A percentile compares a stretch with the other conserved stretches of the same genome.
phyloP scores from a whole-genome alignment of 2,329 filamentous ascomycete genomes.

The Fusarium brachygibbosum region DNA sequence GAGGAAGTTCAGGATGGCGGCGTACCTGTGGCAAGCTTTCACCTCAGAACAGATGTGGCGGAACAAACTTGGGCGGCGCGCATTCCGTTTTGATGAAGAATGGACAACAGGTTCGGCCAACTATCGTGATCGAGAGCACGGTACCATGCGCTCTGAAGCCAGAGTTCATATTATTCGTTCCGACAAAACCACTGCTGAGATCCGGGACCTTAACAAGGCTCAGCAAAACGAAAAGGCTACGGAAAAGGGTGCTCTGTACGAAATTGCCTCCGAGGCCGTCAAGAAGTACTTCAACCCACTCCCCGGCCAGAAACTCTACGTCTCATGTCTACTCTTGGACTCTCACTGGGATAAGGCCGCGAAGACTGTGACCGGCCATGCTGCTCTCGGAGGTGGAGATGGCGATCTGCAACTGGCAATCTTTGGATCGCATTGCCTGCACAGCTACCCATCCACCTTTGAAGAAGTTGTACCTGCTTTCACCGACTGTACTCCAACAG shows the following conservation, averaged over 20 bases:
- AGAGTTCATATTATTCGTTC: slow-evolving; percentile 88
- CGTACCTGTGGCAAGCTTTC: slow-evolving; percentile 97
- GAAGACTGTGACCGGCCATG: slow-evolving; percentile 82
- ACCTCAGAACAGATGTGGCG: slow-evolving; percentile 97
- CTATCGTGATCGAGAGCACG: slow-evolving; percentile 76
- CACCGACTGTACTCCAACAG: slow-evolving; percentile 89
- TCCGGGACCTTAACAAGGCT: slow-evolving; percentile 81
- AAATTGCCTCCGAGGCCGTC: slow-evolving; percentile 82
- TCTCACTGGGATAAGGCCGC: slow-evolving; percentile 84
- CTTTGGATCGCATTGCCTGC: slow-evolving; percentile 91
- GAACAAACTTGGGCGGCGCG: slow-evolving; percentile 85
- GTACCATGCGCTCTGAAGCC: slow-evolving; percentile 88
- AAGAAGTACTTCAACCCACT: slow-evolving; percentile 80
- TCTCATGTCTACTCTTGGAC: slow-evolving; percentile 88
- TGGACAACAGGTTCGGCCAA: slow-evolving; percentile 90
- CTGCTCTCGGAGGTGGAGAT: slow-evolving; percentile 80
- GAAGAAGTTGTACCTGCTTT: slow-evolving; percentile 93
- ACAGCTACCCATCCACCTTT: slow-evolving; percentile 89
- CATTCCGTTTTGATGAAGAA: slow-evolving; percentile 93
- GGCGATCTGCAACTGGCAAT: slow-evolving; percentile 86
- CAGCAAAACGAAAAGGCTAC: slow-evolving; percentile 81
- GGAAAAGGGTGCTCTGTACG: slow-evolving; percentile 80
- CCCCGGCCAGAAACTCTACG: slow-evolving; percentile 86
- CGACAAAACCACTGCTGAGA: slow-evolving; percentile 86
- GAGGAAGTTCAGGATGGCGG: slow-evolving; percentile 93